Conservation (phyloP, 768 basidiomycete species). For the Russula emetica region DNA sequence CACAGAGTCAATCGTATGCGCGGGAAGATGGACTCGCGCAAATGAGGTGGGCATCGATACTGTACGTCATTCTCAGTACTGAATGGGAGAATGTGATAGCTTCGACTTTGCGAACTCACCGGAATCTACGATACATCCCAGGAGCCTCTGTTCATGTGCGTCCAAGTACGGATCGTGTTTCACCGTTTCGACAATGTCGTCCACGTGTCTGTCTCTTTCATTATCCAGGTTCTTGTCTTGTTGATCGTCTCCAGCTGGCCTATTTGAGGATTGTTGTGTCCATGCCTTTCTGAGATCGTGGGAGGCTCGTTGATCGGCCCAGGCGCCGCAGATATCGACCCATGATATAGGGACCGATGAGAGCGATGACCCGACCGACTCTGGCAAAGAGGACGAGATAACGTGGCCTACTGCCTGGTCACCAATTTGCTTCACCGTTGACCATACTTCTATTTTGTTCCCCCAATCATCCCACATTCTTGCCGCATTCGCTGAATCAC, state of each 20-base stretch:
- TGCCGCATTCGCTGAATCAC: constrained; percentile 30
- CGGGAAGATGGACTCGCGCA: constrained; percentile 80
- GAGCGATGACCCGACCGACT: constrained; percentile 35
- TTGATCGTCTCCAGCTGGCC: constrained; percentile 38
- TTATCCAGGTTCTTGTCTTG: constrained; percentile 33
- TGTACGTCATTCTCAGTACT: constrained; percentile 33
- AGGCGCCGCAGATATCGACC: constrained; percentile 40
- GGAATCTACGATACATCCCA: constrained; percentile 84
- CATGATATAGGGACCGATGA: constrained; percentile 57
- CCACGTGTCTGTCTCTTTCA: constrained; percentile 36
- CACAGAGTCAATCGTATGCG: constrained; percentile 86
- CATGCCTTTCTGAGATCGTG: constrained; percentile 53
- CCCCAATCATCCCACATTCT: constrained; percentile 66
- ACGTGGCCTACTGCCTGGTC: constrained; percentile 72
- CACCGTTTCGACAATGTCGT: constrained; percentile 73
- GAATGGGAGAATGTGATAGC: constrained; percentile 10
- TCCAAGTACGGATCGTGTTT: constrained; percentile 74
- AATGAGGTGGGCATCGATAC: constrained; percentile 80
- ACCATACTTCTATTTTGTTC: constrained; percentile 61
- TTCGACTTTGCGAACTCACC: constrained; percentile 36
- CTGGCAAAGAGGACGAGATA: constrained; percentile 37
- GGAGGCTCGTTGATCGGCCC: constrained; percentile 23
- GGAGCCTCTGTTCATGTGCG: constrained; percentile 70
- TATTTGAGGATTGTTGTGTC: constrained; percentile 62
- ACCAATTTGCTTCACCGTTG: constrained; percentile 64